Evolutionary conservation across 2,329 filamentous ascomycete genomes (phyloP), one percentile per base, ranked within the genome.

Genomic region (Aspergillus sp.): DNA sequence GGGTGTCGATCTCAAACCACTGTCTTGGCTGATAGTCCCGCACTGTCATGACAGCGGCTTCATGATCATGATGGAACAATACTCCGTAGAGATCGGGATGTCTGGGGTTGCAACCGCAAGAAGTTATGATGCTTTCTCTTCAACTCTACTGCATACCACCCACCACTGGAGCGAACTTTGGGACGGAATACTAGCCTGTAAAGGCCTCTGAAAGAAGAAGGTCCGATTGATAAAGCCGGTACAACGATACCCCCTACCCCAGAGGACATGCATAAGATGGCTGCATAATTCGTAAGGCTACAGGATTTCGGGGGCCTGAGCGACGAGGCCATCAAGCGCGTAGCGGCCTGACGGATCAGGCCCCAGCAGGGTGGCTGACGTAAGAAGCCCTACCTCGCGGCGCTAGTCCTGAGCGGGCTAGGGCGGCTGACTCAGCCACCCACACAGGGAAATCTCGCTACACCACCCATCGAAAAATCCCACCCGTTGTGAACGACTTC

Each of bases 381-480:
- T 62, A 56, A 62, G 52, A 52, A 51, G 52, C 61, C 55, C 64
- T 68, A 67, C 55, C 52, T 60, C 51, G 56, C 54, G 45, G 55
- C 45, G 52, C 50, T 46, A 47, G n/a, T 19, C 36, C 52, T n/a
- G 24, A 61, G 47, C 19, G 14, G 67, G 57, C 52, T 71, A 69
- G 68, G 14, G 54, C 51, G 46, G 48, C 49, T 70, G 65, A 73
- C 65, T 72, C 65, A 72, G 52, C 59, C 63, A 56, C 68, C 64
- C 64, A 64, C 71, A 73, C 62, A 70, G 57, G 60, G 57, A 63
- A 63, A 60, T 63, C 65, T 73, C 68, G 69, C 71, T 73, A 71
- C 68, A 66, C 64, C 65, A 67, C 64, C 64, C 66, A 66, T 60
- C 61, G 59, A 67, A 70, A 72, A 70, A 71, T 62, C 60, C 69